Base-by-base conservation (phyloP, 805 yeast species). In the Cyberlindnera sargentensis region DNA sequence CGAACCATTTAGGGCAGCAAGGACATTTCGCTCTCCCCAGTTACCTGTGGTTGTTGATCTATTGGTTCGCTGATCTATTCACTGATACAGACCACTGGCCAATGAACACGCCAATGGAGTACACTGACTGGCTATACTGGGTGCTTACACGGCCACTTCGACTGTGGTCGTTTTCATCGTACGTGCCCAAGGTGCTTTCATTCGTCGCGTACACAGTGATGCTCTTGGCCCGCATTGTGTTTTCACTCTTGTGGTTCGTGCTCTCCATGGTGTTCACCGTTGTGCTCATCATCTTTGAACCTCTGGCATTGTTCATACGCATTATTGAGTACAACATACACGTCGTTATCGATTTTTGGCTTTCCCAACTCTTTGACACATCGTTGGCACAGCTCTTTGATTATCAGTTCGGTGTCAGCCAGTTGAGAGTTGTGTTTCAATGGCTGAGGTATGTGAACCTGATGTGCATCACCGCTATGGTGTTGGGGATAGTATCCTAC, bases 401-500 rank as follows among this genome's bases (percentile, higher is more conserved):
- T 0, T 11, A 43, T 2, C 53, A 54, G 31, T 48, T 51, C 38
- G 53, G 57, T 0, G 30, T 46, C 8, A 40, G 40, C 3, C 53
- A 52, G 31, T 35, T 56, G 26, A 48, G 46, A 24, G 37, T 56
- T 5, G 25, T 53, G 23, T 50, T 51, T 10, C 49, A 55, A 28
- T 53, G 57, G 54, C 30, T 56, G 2, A 48, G 53, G 31, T 53
- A 47, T 37, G 34, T 55, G 24, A 55, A 53, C 32, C 51, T 55
- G 8, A 42, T 55, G 47, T 46, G 54, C 10, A 45, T 56, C 27
- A 45, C 54, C 0, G 51, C 52, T 1, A 35, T 55, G 39, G 36
- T 55, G 4, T 20, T 56, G 20, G 60, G 60, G 3, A 41, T 55
- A 6, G 36, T 49, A n/a, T 42, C 51, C 1, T 56, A 56, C 39